Base-by-base conservation (phyloP, 2,329 filamentous ascomycete species). In the Elsinoe arachidis region DNA sequence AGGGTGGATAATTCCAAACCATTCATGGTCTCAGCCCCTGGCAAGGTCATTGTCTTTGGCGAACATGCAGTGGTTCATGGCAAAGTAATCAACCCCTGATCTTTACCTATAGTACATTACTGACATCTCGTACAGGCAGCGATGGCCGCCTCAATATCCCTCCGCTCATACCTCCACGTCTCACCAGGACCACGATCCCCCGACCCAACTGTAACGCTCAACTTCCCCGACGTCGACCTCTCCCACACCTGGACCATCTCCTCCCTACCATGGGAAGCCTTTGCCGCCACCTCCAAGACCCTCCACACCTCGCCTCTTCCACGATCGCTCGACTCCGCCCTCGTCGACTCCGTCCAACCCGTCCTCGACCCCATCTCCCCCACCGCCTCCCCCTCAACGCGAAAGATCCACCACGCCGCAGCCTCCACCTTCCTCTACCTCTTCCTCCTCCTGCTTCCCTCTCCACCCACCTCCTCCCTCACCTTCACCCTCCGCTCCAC, bases 11-110 rank as follows among this genome's bases (percentile, higher is more conserved):
- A 9, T 5, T 30, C 26, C 26, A 30, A 38, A 17, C 78, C 91
- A 60, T 99, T 99, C 70, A 96, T 99, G 88, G 91, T 97, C 58
- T 97, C 93, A 14, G 92, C 95, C 2, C 93, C 93, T 0, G 95
- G 92, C 62, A 99, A 99, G 72, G 93, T 96, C 68, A 99, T 99
- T 70, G 89, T 97, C 55, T 97, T 92, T 74, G 93, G 93, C 63
- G 93, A 99, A 72, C 93, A 99, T 75, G 88, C 93, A 2, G 93
- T 97, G n/a, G 93, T 99, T 17, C 84, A 99, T 69, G 91, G 91
- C 68, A 97, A 96, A 82, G 87, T 88, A 75, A 57, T 74, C 65
- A 37, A 21, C 19, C 19, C 17, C 37, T 41, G 15, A 47, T 17
- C 19, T 30, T 30, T 37, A 21, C 34, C 46, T 17, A 41, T 17